Evolutionary conservation across 139 green algal species (phyloP), one percentile per base, ranked within the genome.

Genomic region (Yamagishiella unicocca): DNA sequence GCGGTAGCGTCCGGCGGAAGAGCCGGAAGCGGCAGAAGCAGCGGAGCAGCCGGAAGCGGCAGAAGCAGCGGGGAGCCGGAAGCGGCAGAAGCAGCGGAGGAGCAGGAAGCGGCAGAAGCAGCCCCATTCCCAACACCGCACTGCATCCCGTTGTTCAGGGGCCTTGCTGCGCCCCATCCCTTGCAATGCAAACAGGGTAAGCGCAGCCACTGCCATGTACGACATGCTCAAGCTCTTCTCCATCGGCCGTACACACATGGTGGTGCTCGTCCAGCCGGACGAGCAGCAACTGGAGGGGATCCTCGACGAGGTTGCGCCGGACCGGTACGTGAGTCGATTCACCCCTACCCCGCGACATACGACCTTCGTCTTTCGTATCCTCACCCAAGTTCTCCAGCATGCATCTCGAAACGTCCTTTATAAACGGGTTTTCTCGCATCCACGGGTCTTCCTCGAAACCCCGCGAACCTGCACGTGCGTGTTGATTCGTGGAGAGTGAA

Each of bases 171-270:
- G 82, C n/a, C 50, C 72, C 25, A 38, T 42, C 38, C 1, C 7
- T 37, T 62, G 1, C 5, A 37, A 29, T 10, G 38, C 29, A 27
- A 4, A n/a, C 70, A 82, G 70, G 37, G 68, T 89, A 27, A 75
- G 82, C 1, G 82, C 67, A 27, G 68, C 81, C 53, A 91, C 88
- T 2, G 88, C 87, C 40, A 92, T 92, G 88, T 98, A 97, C 87
- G 96, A 98, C 92, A 93, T 98, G 90, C 90, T 98, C 29, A 94
- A 94, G 88, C 94, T 98, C 25, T 98, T 98, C 84, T 85, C 97
- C 87, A 95, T 93, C 2, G 96, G 96, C 45, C 82, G 91, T 33
- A 94, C 84, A 46, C 96, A 98, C 91, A 97, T 98, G 95, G 96
- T 94, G 37, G 72, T 98, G 70, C 94, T 98, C 58, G 93, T 92